Evolutionary conservation across 2,329 filamentous ascomycete species (phyloP), one percentile per base, ranked within the genome.

Genomic region (Cryphonectria japonica): DNA sequence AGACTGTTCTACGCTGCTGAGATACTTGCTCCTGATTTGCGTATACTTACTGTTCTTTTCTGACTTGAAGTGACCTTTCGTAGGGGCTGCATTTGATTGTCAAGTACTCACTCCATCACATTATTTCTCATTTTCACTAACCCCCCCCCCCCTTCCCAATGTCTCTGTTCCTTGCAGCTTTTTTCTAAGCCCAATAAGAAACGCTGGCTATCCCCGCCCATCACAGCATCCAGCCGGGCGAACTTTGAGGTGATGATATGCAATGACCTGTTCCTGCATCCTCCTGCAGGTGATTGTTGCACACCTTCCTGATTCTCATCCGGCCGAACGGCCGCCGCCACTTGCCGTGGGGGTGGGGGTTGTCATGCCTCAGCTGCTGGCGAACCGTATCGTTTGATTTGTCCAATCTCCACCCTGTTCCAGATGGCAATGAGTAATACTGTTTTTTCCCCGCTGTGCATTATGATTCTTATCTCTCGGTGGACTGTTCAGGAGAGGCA

Each of bases 261-360:
- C 13, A 34, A 13, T 8, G 14, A 32, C 13, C 14, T 32, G 54
- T 32, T 19, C 26, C 26, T 59, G 54, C 54, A 59, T 59, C 54
- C 54, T 32, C 46, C 32, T 22, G 59, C 59, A 39, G 14, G 59
- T 34, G 59, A 39, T 32, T 32, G 26, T 50, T 50, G 19, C 7
- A 59, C 59, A 61, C 59, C 32, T 61, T 61, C 59, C 59, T 39
- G 32, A 61, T 61, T n/a, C 34, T 61, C 32, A 14, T 26, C 19
- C 59, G 59, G 59, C 59, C 59, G 59, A 61, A 19, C 59, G 59
- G 32, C 3, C 16, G 39, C 59, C 59, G 59, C 19, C 19, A n/a
- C 11, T 14, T 60, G 6, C 26, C 26, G 57, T 26, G 52, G n/a
- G 52, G 52, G 11, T n/a, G 19, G 54, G 14, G 54, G 54, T 29